phyloP scores from a whole-genome alignment of 2,329 filamentous ascomycete species.

The Paecilomyces fulvus region DNA sequence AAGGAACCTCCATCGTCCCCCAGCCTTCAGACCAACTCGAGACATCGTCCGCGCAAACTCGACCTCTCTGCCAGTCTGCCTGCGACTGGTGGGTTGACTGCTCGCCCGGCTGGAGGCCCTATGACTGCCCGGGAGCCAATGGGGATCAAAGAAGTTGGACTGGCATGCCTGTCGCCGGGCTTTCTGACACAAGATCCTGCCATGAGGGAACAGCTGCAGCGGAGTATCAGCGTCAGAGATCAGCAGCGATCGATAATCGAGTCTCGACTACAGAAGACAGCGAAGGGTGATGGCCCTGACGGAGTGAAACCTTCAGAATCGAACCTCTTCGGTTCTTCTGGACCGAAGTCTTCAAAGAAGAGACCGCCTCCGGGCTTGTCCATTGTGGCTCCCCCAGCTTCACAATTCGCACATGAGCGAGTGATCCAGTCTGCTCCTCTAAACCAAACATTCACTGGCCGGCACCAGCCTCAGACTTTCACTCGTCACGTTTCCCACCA shows the following conservation, averaged over 20 bases:
- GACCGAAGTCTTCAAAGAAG: conserved; percentile 34
- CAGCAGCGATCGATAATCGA: conserved; percentile 95
- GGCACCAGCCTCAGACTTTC: conserved; percentile 67
- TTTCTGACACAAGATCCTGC: conserved; percentile 95
- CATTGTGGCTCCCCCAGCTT: conserved; percentile 88
- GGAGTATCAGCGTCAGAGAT: conserved; percentile 86
- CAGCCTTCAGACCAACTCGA: conserved; percentile 58
- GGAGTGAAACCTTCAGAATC: conserved; percentile 47
- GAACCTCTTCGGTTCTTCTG: conserved; percentile 25
- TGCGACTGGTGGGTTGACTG: conserved; percentile 44
- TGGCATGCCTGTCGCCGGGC: conserved; percentile 89
- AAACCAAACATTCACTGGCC: conserved; percentile 88
- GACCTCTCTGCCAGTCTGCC: conserved; percentile 38
- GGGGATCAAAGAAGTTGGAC: conserved; percentile 82
- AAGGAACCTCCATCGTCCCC: conserved; percentile 85
- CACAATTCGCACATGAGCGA: conserved; percentile 85
- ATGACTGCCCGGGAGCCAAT: conserved; percentile 72
- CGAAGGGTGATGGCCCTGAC: conserved; percentile 63
- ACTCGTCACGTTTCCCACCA: conserved; percentile 74
- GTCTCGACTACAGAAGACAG: conserved; percentile 77
- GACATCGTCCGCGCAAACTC: conserved; percentile 38
- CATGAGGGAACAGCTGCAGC: conserved; percentile 90
- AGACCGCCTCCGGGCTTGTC: conserved; percentile 75
- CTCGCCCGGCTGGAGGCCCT: conserved; percentile 58
- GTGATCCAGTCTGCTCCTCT: conserved; percentile 95